These are phyloP conservation scores for Nicotiana otophora DNA, from an alignment of 257 asterid genomes.

Conservation along the genomic window DNA sequence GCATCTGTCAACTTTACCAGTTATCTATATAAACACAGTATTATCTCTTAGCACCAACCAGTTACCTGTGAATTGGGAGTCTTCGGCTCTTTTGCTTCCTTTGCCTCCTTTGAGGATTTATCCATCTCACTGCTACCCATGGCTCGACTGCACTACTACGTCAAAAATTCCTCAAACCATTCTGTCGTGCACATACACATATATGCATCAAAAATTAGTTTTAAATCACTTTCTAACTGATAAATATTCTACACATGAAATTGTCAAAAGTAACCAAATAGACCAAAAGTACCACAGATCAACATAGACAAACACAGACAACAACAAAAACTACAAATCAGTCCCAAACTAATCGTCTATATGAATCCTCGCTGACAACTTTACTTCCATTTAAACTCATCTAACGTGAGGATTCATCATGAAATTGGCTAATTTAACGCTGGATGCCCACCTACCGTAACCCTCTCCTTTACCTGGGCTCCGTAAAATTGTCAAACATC, in stretches of 20 bases:
- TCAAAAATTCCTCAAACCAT: conserved; percentile 29
- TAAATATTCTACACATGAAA: neutral
- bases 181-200: conserved; percentile 22
- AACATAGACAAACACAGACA: neutral
- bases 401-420: too few species aligned
- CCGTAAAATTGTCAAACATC: neutral
- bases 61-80: conserved; percentile 65
- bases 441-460: too few species aligned
- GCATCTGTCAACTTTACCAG: neutral
- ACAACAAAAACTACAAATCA: too few species aligned
- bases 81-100: conserved; percentile 67
- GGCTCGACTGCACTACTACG: conserved; percentile 27
- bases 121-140: conserved; percentile 85
- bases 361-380: too few species aligned
- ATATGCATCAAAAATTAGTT: neutral
- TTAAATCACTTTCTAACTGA: neutral
- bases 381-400: too few species aligned
- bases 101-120: conserved; percentile 50
- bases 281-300: neutral
- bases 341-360: too few species aligned
- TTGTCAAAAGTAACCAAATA: neutral
- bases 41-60: neutral
- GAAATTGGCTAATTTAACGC: too few species aligned
- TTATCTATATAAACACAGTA: neutral
- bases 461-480: neutral